Conservation (phyloP, 805 yeast genomes). For the Cyberlindnera xylosilytica region DNA sequence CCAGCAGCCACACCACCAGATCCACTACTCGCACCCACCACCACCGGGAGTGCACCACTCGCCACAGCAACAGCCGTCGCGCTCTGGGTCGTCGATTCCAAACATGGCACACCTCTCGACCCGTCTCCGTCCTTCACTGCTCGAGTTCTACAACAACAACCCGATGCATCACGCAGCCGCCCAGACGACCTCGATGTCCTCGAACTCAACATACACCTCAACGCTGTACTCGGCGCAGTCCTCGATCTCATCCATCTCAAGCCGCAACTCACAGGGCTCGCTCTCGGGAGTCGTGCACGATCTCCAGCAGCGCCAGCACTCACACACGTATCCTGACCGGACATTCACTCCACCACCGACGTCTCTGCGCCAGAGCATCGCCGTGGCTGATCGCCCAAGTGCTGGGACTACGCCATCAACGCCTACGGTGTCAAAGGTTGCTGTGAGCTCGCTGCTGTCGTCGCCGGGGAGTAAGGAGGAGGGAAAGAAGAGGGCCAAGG, state of each 20-base stretch:
- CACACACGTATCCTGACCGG: neutral
- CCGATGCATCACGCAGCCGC: constrained; percentile 3
- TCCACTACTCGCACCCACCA: constrained; percentile 4
- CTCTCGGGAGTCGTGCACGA: constrained; percentile 12
- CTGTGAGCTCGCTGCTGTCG: constrained; percentile 24
- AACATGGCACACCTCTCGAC: constrained; percentile 17
- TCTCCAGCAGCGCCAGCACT: neutral
- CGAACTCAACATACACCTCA: constrained; percentile 17
- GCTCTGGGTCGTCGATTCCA: constrained; percentile 15
- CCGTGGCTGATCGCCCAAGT: neutral
- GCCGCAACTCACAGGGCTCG: constrained; percentile 23
- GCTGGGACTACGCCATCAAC: neutral
- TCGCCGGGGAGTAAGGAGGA: constrained; percentile 12
- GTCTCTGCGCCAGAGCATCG: neutral
- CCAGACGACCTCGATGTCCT: constrained; percentile 19
- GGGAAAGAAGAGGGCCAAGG: constrained; percentile 2
- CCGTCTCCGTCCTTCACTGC: constrained; percentile 25
- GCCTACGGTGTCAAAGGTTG: constrained; percentile 10
- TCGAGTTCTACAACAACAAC: constrained; percentile 20
- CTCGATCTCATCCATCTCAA: constrained; percentile 25
- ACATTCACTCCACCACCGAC: neutral
- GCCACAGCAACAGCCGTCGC: constrained; percentile 2
- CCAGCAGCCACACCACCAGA: constrained; percentile 1
- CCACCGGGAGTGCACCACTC: neutral
- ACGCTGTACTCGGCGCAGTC: constrained; percentile 25